Base-by-base conservation (phyloP, 306 rosid genomes). In the Quercus cerris region DNA sequence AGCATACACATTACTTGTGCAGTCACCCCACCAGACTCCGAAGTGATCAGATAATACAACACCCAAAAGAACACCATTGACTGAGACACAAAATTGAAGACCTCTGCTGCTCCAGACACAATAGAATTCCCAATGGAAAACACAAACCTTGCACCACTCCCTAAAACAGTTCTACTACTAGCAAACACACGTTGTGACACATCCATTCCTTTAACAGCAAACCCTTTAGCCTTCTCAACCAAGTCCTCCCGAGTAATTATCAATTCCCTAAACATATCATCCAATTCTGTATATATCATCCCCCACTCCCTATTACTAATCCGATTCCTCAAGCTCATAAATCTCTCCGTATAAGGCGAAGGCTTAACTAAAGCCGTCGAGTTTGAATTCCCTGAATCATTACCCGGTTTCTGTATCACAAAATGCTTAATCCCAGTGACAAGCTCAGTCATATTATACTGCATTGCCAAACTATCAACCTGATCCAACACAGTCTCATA, bases 11-110 rank as follows among this genome's bases (percentile, higher is more conserved):
- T 84, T 31, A 85, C 96, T 84, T 95, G 97, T 76, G 91, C 93
- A n/a, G 99, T 95, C 52, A 95, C 99, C 76, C 98, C 99, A 35
- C 99, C 99, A n/a, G 95, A 89, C 66, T 93, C 97, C 1, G 99
- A 84, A 33, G 99, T 95, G 70, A 93, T 95, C 75, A 95, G 94
- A 79, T 89, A 91, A 75, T 93, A 95, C 86, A 95, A 82, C 79
- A 93, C 92, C 99, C 98, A 93, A 80, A 93, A 86, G 75, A 95
- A 95, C 44, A 95, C 97, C 93, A 95, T 89, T 2, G 88, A 75
- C 75, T 95, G 99, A 58, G 98, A 95, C 13, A 93, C 88, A 23
- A 95, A 95, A 80, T 95, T 90, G 89, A 93, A 90, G 68, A 93
- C 91, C 85, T 93, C 99, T 0, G 93, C 96, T 17, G 99, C 99